Evolutionary conservation across 2,329 filamentous ascomycete genomes (phyloP), one percentile per base, ranked within the genome.

Genomic region (Celoporthe dispersa): DNA sequence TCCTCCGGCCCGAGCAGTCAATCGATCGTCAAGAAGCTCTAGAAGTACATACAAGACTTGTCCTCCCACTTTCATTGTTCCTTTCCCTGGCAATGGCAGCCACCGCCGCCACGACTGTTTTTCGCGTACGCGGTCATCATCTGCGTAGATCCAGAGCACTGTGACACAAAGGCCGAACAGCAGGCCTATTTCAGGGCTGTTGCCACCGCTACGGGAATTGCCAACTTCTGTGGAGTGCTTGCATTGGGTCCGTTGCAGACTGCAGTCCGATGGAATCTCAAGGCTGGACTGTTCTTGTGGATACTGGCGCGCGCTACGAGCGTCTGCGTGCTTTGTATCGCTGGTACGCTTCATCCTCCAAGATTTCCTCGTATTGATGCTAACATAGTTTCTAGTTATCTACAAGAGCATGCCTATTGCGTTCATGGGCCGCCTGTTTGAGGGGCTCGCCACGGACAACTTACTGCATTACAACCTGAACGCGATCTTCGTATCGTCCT

Each of bases 121-220:
- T 61, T 61, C 59, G 59, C 59, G 59, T 61, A 61, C 28, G 59
- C 59, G 19, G 3, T 31, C 31, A 61, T 61, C 28, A 16, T 61
- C 31, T 61, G 59, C 33, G 59, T 9, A 35, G 59, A 61, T 22
- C 59, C 59, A 8, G 59, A 2, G 8, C 59, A 61, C 31, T 61
- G 59, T 14, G 11, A 44, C 31, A 37, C 22, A 35, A 22, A 35
- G 14, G 33, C 22, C 14, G 33, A 61, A 35, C 33, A 61, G 28
- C 14, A 22, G 1, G 25, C 25, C 9, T 61, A 61, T 28, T 22
- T 37, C 3, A 37, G 31, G 3, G 59, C 28, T 8, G 59, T 61
- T 8, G 59, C 59, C 12, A 33, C 37, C 19, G 59, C 59, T 6
- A 22, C 31, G 14, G 28, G n/a, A 22, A 35, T 61, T 14, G 31